These are phyloP conservation scores for Alternaria postmessia DNA, from an alignment of 2,329 filamentous ascomycete genomes.

Conservation along the genomic window DNA sequence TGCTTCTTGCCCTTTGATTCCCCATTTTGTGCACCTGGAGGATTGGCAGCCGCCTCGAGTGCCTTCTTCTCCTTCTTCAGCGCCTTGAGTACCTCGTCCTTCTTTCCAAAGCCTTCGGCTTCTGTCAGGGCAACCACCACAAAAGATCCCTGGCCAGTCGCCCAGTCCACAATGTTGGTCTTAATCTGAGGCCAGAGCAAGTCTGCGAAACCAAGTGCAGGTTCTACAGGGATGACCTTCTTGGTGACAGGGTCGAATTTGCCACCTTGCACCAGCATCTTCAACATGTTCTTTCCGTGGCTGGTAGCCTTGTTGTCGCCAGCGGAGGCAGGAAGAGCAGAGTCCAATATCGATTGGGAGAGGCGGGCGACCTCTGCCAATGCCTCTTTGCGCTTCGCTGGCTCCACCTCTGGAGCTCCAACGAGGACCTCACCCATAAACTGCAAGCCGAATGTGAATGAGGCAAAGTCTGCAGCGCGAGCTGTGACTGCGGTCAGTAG, in stretches of 20 bases:
- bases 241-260: constrained; percentile 80
- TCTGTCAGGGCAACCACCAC: constrained; percentile 85
- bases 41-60: constrained; percentile 70
- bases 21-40: constrained; percentile 54
- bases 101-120: constrained; percentile 71
- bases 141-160: constrained; percentile 84
- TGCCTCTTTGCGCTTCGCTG: constrained; percentile 60
- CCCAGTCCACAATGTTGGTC: constrained; percentile 79
- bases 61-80: constrained; percentile 77
- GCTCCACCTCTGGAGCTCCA: constrained; percentile 76
- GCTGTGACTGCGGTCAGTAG: constrained; percentile 77
- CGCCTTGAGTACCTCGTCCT: constrained; percentile 71
- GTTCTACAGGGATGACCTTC: constrained; percentile 73
- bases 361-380: constrained; percentile 69
- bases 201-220: constrained; percentile 80
- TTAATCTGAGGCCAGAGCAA: constrained; percentile 84
- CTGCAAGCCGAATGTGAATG: constrained; percentile 84
- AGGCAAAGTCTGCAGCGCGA: constrained; percentile 72
- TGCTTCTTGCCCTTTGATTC: constrained; percentile 42
- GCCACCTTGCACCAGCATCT: constrained; percentile 88
- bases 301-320: constrained; percentile 58
- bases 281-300: constrained; percentile 83
- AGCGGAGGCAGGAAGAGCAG: constrained; percentile 43
- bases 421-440: constrained; percentile 85
- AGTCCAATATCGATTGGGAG: constrained; percentile 42